Evolutionary conservation across 2,329 filamentous ascomycete genomes (phyloP), one percentile per base, ranked within the genome.

Genomic region (Penicillium sp.): DNA sequence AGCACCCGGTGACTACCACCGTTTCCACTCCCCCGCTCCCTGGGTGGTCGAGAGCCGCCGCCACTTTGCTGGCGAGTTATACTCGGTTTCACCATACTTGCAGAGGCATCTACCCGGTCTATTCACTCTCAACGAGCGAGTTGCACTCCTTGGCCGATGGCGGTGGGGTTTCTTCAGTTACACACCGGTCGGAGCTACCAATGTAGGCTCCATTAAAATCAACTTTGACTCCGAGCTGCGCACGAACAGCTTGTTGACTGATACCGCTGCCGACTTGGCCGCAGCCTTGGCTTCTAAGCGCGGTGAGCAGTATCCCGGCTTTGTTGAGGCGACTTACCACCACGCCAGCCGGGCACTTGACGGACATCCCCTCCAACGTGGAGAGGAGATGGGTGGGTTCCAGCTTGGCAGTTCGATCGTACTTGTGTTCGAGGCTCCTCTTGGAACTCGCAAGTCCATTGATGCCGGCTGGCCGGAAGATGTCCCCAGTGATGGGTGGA

Each of bases 361-460:
- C 21, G 94, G 95, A 2, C 87, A 97, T 72, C 89, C 93, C 1
- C 79, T 99, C 55, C 85, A 88, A 62, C 84, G 90, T 45, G 94
- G 94, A 37, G 93, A 97, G 72, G 94, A 99, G 76, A 97, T 99
- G 92, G 94, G 94, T 54, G 95, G 94, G 0, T 99, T 99, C 78
- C 91, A 95, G 79, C 82, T 99, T 4, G 94, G 94, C 21, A 96
- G 91, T 73, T 96, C 93, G 1, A 88, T 99, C 65, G 94, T 99
- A 40, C 81, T 99, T 52, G 92, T 99, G 0, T 99, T 99, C 71
- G 95, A 99, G 77, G 94, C 94, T 13, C 94, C 94, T 0, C 85
- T 87, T 66, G 85, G 85, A 15, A 69, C 76, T 29, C 72, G 81
- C 45, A 80, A 81, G 50, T 83, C 78, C 63, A 79, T 86, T 42